Base-by-base conservation (phyloP, 192 early-diverging fungal species). In the Coemansia sp. region DNA sequence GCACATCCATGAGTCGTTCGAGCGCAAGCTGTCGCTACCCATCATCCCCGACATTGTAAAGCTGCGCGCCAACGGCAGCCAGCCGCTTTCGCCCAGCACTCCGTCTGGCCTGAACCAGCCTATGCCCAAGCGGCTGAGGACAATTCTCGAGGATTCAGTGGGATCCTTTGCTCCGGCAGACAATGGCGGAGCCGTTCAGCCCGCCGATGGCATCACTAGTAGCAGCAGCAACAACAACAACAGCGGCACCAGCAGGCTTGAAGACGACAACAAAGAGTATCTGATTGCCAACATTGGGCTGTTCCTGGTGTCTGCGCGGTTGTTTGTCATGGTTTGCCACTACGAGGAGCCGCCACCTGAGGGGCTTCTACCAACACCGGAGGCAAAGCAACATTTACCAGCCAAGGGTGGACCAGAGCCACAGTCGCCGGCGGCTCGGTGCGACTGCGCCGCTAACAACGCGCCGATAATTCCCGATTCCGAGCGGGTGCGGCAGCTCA, bases 21-120 rank as follows among this genome's bases (percentile, higher is more conserved):
- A 80, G 33, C 77, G 77, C 52, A 80, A 80, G 42, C 58, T 80
- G 35, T 80, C 77, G 47, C 62, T 80, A 19, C 77, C 77, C 14
- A 73, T 33, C 24, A 70, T 80, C 32, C 71, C 77, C 7, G 67
- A 80, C 29, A 73, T 73, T 40, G 58, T 64, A 24, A 69, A 66
- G 18, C 28, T 80, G 42, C 71, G 71, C 27, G 45, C 65, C 10
- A 65, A 51, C 21, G 42, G 47, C 49, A 12, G 45, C 50, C 42
- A 25, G 25, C 23, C 42, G 11, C 58, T 56, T 24, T 46, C 54
- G 32, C 31, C 63, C 27, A 7, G 40, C 33, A 38, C 58, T 6
- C 42, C 45, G 30, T 48, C 58, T 8, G 49, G 35, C n/a, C 42
- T 62, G 38, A 56, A 69, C 11, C 67, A 67, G 49, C 63, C 77